Conservation (phyloP, 495 filamentous ascomycete genomes). For the Penicillium desertorum region DNA sequence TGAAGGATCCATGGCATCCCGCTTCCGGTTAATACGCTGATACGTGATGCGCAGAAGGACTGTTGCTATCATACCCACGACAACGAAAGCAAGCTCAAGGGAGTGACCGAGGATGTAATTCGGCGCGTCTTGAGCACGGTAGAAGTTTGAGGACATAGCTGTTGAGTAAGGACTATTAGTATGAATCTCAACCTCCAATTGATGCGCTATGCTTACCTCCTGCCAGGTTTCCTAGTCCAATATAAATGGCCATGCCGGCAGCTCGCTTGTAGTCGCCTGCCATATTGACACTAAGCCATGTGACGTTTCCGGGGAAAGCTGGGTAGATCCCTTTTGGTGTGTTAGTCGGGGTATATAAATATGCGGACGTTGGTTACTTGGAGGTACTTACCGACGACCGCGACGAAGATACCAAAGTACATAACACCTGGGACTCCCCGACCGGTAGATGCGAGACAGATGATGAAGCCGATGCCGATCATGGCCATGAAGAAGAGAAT, state of each 20-base stretch:
- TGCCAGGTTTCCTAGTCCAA: slow-evolving; percentile 70
- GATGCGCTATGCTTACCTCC: slow-evolving; percentile 41
- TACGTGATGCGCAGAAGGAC: slow-evolving; percentile 57
- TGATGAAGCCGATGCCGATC: slow-evolving; percentile 65
- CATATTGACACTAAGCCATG: slow-evolving; percentile 72
- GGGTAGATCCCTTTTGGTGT: slow-evolving; percentile 38
- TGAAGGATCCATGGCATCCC: slow-evolving; percentile 51
- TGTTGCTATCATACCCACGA: slow-evolving; percentile 57
- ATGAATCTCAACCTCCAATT: neutral
- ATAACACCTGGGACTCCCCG: slow-evolving; percentile 59
- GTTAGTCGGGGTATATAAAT: neutral
- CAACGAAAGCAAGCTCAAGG: slow-evolving; percentile 68
- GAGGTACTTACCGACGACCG: slow-evolving; percentile 61
- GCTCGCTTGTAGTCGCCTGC: slow-evolving; percentile 69
- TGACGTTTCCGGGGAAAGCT: slow-evolving; percentile 61
- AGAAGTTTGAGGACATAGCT: slow-evolving; percentile 78
- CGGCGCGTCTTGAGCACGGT: slow-evolving; percentile 62
- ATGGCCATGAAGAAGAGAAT: slow-evolving; percentile 60
- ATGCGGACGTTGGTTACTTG: slow-evolving; percentile 13
- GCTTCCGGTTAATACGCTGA: slow-evolving; percentile 56
- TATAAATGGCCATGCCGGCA: slow-evolving; percentile 73
- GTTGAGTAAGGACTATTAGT: slow-evolving; percentile 10
- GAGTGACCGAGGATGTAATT: slow-evolving; percentile 67
- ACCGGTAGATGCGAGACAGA: slow-evolving; percentile 46
- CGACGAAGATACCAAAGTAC: slow-evolving; percentile 74